A percentile compares a stretch with the other conserved stretches of the same genome.
These are phyloP conservation scores for Hibiscus trionum DNA, from an alignment of 345 rosid genomes.

Conservation along the genomic window DNA sequence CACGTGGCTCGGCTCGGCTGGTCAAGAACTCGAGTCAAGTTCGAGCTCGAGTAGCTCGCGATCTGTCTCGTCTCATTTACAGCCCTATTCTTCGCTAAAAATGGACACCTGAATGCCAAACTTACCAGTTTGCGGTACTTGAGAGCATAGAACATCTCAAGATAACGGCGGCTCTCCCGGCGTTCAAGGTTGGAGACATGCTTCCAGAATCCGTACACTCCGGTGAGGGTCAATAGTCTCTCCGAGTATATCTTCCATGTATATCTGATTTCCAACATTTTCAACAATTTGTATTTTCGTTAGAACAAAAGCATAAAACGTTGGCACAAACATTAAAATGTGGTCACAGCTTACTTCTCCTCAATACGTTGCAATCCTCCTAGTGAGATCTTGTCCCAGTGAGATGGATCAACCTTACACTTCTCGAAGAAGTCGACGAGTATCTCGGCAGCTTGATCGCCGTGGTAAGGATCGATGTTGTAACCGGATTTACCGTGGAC, in stretches of 20 bases:
- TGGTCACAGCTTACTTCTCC: constrained; percentile 51
- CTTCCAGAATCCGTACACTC: constrained; percentile 92
- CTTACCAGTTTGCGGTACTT: constrained; percentile 75
- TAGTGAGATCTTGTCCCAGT: constrained; percentile 67
- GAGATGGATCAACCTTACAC: constrained; percentile 52
- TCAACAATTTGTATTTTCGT: not conserved
- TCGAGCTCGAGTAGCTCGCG: too few relatives aligned
- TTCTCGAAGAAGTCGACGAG: constrained; percentile 68
- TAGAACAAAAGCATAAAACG: not conserved
- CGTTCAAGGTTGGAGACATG: constrained; percentile 92
- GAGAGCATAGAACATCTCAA: constrained; percentile 87
- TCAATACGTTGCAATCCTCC: constrained; percentile 75
- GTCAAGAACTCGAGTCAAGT: too few relatives aligned
- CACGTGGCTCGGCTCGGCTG: too few relatives aligned
- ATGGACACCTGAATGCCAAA: not conserved
- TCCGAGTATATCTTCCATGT: constrained; percentile 89
- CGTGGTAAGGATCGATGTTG: constrained; percentile 91
- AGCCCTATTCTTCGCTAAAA: not conserved
- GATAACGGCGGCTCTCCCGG: constrained; percentile 77
- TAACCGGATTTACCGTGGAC: constrained; percentile 78
- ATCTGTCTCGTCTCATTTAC: too few relatives aligned
- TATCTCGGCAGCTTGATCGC: constrained; percentile 64
- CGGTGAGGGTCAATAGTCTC: constrained; percentile 77
- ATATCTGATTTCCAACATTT: constrained; percentile 31
- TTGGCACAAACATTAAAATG: not conserved